A percentile compares a stretch with the other conserved stretches of the same genome.
These are phyloP conservation scores for Rhytidiadelphus loreus DNA, from an alignment of 225 moss, liverwort and hornwort species.

Conservation along the genomic window DNA sequence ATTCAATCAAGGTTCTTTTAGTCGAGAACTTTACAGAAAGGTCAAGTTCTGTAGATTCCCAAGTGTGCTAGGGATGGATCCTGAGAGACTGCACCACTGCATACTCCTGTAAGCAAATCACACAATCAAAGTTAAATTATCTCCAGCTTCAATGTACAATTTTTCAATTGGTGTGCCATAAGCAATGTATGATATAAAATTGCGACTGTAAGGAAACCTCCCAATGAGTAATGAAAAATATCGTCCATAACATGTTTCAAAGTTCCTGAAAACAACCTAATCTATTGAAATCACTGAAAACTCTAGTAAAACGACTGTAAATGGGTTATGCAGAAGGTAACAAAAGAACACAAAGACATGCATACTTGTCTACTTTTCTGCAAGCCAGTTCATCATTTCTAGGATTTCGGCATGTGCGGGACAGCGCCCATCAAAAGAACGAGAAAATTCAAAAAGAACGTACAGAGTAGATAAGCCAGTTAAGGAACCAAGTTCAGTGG, in stretches of 20 bases:
- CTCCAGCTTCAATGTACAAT: not conserved
- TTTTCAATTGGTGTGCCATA: not conserved
- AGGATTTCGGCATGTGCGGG: not conserved
- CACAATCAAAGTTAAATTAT: not conserved
- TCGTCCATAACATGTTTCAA: too few relatives aligned
- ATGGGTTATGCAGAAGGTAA: not conserved
- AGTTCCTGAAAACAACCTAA: not conserved
- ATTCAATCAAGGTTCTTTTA: not conserved
- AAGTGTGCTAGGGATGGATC: conserved; percentile 14
- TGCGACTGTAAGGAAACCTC: not conserved
- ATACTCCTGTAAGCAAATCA: conserved; percentile 26
- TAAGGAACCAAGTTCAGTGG: conserved; percentile 14
- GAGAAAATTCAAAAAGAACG: not conserved
- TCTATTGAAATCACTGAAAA: not conserved
- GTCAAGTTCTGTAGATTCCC: conserved; percentile 13
- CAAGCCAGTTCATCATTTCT: not conserved
- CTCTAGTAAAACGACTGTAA: too few relatives aligned
- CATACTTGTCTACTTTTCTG: too few relatives aligned
- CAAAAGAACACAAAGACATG: not conserved
- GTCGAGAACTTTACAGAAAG: conserved; percentile 14
- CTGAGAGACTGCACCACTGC: conserved; percentile 23
- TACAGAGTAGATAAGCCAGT: conserved; percentile 2
- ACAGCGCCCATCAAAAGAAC: not conserved
- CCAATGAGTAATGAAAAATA: not conserved
- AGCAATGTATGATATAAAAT: not conserved